Percentiles rank a stretch among this genome's conserved stretches.
Conservation (phyloP, 83 land plant species). For the Picea abies region DNA sequence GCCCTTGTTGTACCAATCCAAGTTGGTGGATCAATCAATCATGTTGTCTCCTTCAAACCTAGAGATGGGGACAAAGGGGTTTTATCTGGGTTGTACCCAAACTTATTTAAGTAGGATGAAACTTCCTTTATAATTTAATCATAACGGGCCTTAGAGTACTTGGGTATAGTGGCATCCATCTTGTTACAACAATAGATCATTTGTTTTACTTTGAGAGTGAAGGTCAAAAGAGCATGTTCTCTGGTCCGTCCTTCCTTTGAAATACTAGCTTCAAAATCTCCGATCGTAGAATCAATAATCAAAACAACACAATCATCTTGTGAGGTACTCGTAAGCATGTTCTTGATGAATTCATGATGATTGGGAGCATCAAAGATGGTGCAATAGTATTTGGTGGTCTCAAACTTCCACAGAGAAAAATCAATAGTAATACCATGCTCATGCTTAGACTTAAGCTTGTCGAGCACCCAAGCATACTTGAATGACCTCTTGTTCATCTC, state of each 20-base stretch:
- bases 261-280: constrained; percentile 77
- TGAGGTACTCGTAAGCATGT: constrained; percentile 75
- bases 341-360: constrained; percentile 77
- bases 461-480: constrained; percentile 34
- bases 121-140: constrained; percentile 70
- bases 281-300: constrained; percentile 72
- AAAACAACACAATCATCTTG: constrained; percentile 73
- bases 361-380: constrained; percentile 77
- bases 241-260: constrained; percentile 75
- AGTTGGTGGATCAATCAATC: constrained; percentile 60
- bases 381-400: constrained; percentile 76
- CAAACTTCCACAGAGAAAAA: constrained; percentile 73
- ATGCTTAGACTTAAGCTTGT: constrained; percentile 33
- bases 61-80: constrained; percentile 44
- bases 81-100: constrained; percentile 56
- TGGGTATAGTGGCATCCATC: constrained; percentile 75
- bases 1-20: constrained; percentile 39
- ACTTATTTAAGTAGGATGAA: constrained; percentile 63
- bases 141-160: constrained; percentile 63
- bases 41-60: constrained; percentile 71
- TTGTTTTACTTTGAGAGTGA: constrained; percentile 71
- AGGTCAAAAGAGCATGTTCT: constrained; percentile 72
- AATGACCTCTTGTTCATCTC: constrained; percentile 16
- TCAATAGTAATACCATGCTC: constrained; percentile 32
- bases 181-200: constrained; percentile 80